Evolutionary conservation across 2,329 filamentous ascomycete species (phyloP).

Genomic region (Ophiognomonia clavigignenti-juglandacearum): DNA sequence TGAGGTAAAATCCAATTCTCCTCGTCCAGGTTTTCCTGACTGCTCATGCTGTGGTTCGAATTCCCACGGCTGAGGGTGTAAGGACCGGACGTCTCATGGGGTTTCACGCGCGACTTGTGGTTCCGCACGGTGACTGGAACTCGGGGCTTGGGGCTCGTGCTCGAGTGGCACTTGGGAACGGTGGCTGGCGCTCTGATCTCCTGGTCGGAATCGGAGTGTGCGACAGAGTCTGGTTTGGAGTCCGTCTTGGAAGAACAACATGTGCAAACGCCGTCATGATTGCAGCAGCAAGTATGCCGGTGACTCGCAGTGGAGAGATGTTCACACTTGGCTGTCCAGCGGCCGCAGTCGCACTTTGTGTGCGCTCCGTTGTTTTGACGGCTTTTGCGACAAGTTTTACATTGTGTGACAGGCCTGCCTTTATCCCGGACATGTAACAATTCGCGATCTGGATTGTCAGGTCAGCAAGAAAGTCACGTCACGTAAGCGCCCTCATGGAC

Average conservation of each 20-base stretch:
- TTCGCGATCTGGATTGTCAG: neutral
- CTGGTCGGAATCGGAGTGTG: conserved; percentile 56
- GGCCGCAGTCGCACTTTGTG: conserved; percentile 93
- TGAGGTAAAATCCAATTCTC: conserved; percentile 30
- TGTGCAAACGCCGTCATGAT: conserved; percentile 62
- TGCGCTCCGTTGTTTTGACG: conserved; percentile 95
- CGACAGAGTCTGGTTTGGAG: conserved; percentile 54
- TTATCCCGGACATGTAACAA: conserved; percentile 96
- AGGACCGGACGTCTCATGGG: conserved; percentile 57
- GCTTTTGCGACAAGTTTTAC: conserved; percentile 90
- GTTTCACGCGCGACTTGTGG: conserved; percentile 55
- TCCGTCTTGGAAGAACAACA: conserved; percentile 61
- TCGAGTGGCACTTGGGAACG: conserved; percentile 40
- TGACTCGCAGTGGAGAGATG: conserved; percentile 55
- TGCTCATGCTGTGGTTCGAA: conserved; percentile 49
- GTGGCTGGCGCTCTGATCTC: conserved; percentile 25
- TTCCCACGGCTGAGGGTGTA: conserved; percentile 57
- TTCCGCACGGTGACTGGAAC: no score
- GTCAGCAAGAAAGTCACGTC: neutral
- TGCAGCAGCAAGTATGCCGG: conserved; percentile 65
- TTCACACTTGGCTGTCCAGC: conserved; percentile 73
- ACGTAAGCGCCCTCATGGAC: neutral
- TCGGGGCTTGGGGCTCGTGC: conserved; percentile 39
- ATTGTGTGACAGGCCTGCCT: conserved; percentile 95
- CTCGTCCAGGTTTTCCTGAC: conserved; percentile 37